phyloP scores from a whole-genome alignment of 2,329 filamentous ascomycete species.

The Leptographium procerum region DNA sequence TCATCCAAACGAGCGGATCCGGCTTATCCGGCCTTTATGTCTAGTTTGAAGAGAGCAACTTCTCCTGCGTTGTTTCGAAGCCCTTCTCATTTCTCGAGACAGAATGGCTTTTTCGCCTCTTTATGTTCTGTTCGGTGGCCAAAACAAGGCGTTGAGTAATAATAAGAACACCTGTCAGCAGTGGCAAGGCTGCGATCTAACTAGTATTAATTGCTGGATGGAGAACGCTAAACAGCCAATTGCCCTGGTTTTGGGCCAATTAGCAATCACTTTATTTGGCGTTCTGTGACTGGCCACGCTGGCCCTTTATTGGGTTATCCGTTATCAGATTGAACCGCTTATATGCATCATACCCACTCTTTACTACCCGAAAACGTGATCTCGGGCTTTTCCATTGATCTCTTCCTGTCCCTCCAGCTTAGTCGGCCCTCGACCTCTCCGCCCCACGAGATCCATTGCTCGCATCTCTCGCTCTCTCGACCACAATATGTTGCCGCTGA shows the following conservation, averaged over 20 bases:
- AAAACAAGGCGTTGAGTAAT: neutral
- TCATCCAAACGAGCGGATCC: neutral
- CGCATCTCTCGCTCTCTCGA: neutral
- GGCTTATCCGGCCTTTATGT: neutral
- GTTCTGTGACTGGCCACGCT: slow-evolving; percentile 9
- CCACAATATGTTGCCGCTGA: slow-evolving; percentile 24
- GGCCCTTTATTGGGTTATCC: neutral
- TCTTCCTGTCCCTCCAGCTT: neutral
- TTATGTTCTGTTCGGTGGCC: neutral
- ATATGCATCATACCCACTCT: neutral
- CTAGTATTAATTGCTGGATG: neutral
- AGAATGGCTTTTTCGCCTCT: neutral
- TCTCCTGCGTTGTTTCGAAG: neutral
- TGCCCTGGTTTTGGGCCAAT: slow-evolving; percentile 5
- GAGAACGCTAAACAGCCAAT: slow-evolving; percentile 2
- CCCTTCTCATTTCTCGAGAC: no score
- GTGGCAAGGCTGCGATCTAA: neutral
- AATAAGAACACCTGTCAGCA: neutral
- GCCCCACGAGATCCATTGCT: neutral
- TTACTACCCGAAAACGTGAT: neutral
- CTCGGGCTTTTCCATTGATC: neutral
- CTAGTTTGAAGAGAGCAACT: neutral
- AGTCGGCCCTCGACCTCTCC: neutral
- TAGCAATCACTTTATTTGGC: slow-evolving; percentile 8
- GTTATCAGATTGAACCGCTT: neutral